Percentiles rank a stretch among this genome's conserved stretches.
phyloP scores from a whole-genome alignment of 768 basidiomycete species.

The Hygrophorus russula region DNA sequence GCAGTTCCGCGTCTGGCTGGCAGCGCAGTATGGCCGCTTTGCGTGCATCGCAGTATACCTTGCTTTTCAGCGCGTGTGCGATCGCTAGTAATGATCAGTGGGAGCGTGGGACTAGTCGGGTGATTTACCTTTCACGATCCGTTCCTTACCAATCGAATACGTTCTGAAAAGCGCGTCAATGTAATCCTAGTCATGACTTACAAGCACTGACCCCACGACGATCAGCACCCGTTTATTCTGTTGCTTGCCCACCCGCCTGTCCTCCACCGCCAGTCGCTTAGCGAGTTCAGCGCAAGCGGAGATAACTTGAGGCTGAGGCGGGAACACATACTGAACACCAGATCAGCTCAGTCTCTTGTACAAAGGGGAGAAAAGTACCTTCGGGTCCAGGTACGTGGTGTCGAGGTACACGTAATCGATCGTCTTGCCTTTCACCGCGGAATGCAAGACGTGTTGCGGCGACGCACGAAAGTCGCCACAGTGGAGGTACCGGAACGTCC shows the following conservation, averaged over 20 bases:
- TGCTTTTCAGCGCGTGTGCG: conserved; percentile 68
- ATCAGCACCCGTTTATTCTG: conserved; percentile 34
- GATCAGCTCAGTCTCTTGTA: conserved; percentile 79
- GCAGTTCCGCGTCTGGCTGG: conserved; percentile 74
- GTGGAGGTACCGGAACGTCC: conserved; percentile 81
- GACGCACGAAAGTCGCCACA: conserved; percentile 93
- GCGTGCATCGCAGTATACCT: conserved; percentile 81
- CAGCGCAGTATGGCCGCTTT: conserved; percentile 79
- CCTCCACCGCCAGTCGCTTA: conserved; percentile 33
- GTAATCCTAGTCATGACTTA: not conserved
- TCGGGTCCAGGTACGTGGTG: conserved; percentile 91
- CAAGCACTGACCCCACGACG: conserved; percentile 55
- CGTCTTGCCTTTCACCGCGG: conserved; percentile 65
- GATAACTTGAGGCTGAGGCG: conserved; percentile 90
- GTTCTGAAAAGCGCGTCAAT: conserved; percentile 40
- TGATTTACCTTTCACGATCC: conserved; percentile 80
- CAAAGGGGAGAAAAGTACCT: conserved; percentile 80
- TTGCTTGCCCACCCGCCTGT: conserved; percentile 40
- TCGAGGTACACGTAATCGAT: conserved; percentile 90
- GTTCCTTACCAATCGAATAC: conserved; percentile 96
- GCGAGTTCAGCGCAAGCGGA: conserved; percentile 85
- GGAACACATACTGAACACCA: conserved; percentile 72
- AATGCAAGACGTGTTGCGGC: conserved; percentile 79
- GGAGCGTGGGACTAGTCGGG: not conserved
- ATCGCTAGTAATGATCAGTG: conserved; percentile 43